These are phyloP conservation scores for Neodidymelliopsis sp. DNA, from an alignment of 2,329 filamentous ascomycete genomes.

Conservation along the genomic window DNA sequence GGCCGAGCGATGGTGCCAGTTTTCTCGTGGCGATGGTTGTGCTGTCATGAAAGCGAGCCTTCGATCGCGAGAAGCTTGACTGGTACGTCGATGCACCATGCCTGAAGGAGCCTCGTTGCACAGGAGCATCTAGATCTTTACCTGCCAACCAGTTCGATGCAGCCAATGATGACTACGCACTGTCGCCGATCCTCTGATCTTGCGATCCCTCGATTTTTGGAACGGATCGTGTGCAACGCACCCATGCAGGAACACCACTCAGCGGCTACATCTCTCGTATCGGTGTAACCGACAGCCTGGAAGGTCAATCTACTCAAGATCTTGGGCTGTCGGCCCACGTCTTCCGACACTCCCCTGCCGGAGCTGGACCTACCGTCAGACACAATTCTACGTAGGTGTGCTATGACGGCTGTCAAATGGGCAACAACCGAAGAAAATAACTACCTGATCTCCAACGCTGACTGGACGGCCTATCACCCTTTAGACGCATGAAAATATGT, in stretches of 20 bases:
- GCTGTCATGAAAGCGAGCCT: slow-evolving; percentile 33
- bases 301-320: background rate
- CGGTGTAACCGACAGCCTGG: slow-evolving; percentile 2
- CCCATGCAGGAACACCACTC: slow-evolving; percentile 18
- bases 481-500: background rate
- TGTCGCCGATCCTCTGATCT: slow-evolving; percentile 27
- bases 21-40: slow-evolving; percentile 33
- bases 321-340: background rate
- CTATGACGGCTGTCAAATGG: too few species aligned
- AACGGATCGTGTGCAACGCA: slow-evolving; percentile 15
- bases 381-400: background rate
- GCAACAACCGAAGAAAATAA: background rate
- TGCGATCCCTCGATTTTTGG: slow-evolving; percentile 14
- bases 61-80: slow-evolving; percentile 36
- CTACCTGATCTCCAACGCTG: too few species aligned
- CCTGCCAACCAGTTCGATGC: slow-evolving; percentile 12
- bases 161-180: slow-evolving; percentile 18
- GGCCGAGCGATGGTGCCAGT: slow-evolving; percentile 25
- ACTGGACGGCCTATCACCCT: too few species aligned
- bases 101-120: slow-evolving; percentile 21
- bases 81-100: slow-evolving; percentile 20
- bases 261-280: slow-evolving; percentile 10
- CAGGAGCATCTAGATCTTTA: slow-evolving; percentile 25
- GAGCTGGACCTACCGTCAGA: background rate
- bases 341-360: background rate